Percentiles rank a stretch among this genome's conserved stretches.
Evolutionary conservation across 208 protist genomes (phyloP).

Genomic region (Leishmania braziliensis): DNA sequence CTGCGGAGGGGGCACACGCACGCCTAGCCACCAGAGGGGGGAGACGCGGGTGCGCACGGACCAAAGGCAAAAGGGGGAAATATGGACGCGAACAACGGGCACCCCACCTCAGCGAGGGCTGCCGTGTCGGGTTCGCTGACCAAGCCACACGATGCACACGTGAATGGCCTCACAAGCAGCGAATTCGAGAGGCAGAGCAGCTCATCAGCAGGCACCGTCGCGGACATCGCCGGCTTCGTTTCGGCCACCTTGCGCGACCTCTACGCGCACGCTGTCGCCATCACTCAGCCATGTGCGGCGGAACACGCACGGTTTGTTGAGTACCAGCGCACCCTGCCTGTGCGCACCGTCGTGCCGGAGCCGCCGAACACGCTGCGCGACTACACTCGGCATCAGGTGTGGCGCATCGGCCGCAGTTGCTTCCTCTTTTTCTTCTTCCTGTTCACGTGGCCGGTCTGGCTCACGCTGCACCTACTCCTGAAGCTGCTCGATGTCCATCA

Average conservation of each 20-base stretch:
- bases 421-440: slow-evolving; percentile 32
- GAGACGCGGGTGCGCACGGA: not conserved
- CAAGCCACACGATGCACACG: not conserved
- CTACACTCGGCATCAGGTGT: slow-evolving; percentile 33
- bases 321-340: slow-evolving; percentile 59
- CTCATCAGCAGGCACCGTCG: not conserved
- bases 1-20: not conserved
- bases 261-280: not conserved
- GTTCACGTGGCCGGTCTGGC: slow-evolving; percentile 46
- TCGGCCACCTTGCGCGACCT: not conserved
- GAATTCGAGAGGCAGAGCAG: not conserved
- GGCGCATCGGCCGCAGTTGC: slow-evolving; percentile 8
- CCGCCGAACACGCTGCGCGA: slow-evolving; percentile 59
- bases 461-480: slow-evolving; percentile 57
- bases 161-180: not conserved
- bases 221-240: not conserved
- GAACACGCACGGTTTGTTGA: slow-evolving; percentile 37
- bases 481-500: slow-evolving; percentile 50
- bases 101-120: not conserved
- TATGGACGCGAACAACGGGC: not conserved
- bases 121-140: not conserved
- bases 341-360: slow-evolving; percentile 65
- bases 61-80: not conserved
- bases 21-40: not conserved
- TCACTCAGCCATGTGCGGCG: slow-evolving; percentile 29